Conservation (phyloP, 306 rosid species). For the Glycine soja region DNA sequence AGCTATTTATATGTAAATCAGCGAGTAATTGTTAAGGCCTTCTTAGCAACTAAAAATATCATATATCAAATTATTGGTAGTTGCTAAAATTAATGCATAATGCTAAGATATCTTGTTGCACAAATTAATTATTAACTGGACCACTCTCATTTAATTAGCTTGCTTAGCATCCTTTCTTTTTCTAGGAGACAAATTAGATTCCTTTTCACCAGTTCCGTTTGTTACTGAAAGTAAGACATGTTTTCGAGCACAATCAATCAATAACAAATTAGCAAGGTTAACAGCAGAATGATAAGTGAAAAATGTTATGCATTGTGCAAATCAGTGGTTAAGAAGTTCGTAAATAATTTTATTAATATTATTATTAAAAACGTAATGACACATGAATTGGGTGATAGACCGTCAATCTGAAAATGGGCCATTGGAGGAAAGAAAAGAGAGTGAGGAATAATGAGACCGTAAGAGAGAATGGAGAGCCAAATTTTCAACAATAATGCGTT, state of each 20-base stretch:
- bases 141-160: background rate
- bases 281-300: too few relatives aligned
- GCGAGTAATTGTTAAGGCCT: too few relatives aligned
- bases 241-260: background rate
- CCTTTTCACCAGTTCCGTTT: background rate
- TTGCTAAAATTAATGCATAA: background rate
- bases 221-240: background rate
- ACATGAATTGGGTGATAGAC: background rate
- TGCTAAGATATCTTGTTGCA: background rate
- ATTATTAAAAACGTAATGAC: too few relatives aligned
- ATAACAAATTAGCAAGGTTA: too few relatives aligned
- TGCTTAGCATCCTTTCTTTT: background rate
- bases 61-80: constrained; percentile 13
- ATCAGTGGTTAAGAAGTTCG: too few relatives aligned
- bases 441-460: background rate
- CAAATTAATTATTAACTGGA: background rate
- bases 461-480: too few relatives aligned
- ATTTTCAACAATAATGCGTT: background rate
- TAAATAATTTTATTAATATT: too few relatives aligned
- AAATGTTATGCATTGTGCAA: too few relatives aligned
- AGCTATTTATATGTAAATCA: too few relatives aligned
- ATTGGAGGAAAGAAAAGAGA: background rate
- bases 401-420: too few relatives aligned
- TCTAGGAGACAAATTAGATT: background rate
- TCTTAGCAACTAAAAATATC: too few relatives aligned